Base-by-base conservation (phyloP, 2,329 filamentous ascomycete genomes). In the Aureobasidium sp. region DNA sequence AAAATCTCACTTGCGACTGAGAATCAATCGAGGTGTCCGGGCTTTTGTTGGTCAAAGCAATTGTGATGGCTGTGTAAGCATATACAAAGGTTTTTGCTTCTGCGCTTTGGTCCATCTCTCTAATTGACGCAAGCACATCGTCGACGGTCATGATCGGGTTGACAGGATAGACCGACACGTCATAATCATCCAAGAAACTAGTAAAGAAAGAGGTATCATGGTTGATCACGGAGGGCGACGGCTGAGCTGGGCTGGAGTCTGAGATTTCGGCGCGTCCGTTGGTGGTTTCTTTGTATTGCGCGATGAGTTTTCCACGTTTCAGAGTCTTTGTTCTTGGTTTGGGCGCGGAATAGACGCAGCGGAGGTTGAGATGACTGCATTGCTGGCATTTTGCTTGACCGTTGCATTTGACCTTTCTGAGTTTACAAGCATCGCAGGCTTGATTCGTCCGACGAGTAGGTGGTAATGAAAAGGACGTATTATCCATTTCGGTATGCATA, bases 341-440 rank as follows among this genome's bases (percentile, higher is more conserved):
- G 15, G 72, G 70, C 12, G 71, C 69, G 5, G 76, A 74, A 66
- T 79, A 81, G 2, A 77, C 72, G 67, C 79, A 81, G 34, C 67
- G 69, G n/a, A 81, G 67, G 36, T 76, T 76, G 49, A 79, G 72
- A 66, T 78, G 75, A 22, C 65, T 68, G 66, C 76, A 78, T 62
- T 77, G 75, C 61, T 74, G 71, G 61, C 79, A 81, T 47, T 74
- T 70, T 29, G 74, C 69, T 61, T 76, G 70, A 36, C 79, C 78
- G 65, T 79, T 79, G 67, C 78, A 80, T 61, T 75, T 75, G 17
- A 79, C 77, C 64, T 79, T 80, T 17, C 78, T 74, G 3, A 75
- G 67, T 57, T 76, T 77, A 68, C 78, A 80, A 7, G 76, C 74
- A 64, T 80, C 76, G 65, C 78, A 79, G n/a, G 78, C 77, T 53